A percentile compares a stretch with the other conserved stretches of the same genome.
Conservation (phyloP, 345 rosid genomes). For the Capsella bursapastoris region DNA sequence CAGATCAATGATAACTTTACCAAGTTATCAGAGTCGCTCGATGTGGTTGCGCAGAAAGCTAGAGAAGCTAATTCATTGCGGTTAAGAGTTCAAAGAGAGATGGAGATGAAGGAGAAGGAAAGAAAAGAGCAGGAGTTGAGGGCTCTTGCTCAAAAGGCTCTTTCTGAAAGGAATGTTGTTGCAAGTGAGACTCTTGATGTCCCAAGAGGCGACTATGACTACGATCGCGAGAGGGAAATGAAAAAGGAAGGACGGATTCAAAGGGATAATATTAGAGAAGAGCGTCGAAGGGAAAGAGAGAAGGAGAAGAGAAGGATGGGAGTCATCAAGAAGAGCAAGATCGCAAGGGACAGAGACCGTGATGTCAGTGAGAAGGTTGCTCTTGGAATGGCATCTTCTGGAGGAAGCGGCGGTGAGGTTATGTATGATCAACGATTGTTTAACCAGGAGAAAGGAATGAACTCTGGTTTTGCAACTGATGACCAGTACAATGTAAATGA, state of each 20-base stretch:
- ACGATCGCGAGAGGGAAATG: background rate
- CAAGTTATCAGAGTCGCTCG: conserved; percentile 68
- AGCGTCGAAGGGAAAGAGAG: conserved; percentile 83
- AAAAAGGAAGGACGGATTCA: conserved; percentile 78
- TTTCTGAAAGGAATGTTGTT: conserved; percentile 80
- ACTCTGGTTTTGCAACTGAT: conserved; percentile 87
- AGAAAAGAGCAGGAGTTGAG: conserved; percentile 81
- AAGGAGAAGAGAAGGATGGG: conserved; percentile 38
- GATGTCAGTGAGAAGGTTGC: conserved; percentile 94
- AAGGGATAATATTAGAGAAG: conserved; percentile 86
- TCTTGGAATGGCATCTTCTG: conserved; percentile 88
- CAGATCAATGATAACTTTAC: conserved; percentile 60
- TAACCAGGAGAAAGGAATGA: conserved; percentile 98
- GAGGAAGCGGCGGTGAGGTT: conserved; percentile 81
- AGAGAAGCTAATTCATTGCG: conserved; percentile 85
- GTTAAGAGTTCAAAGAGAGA: conserved; percentile 78
- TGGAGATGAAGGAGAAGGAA: conserved; percentile 84
- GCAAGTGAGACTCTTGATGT: conserved; percentile 58
- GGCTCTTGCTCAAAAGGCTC: conserved; percentile 86
- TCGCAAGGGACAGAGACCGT: conserved; percentile 82
- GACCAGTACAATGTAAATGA: conserved; percentile 94
- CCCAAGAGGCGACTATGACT: conserved; percentile 29
- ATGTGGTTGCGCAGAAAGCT: conserved; percentile 75
- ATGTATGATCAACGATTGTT: conserved; percentile 90
- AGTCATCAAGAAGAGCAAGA: conserved; percentile 75